Base-by-base conservation (phyloP, 768 basidiomycete species). In the Termitomyces sp. region DNA sequence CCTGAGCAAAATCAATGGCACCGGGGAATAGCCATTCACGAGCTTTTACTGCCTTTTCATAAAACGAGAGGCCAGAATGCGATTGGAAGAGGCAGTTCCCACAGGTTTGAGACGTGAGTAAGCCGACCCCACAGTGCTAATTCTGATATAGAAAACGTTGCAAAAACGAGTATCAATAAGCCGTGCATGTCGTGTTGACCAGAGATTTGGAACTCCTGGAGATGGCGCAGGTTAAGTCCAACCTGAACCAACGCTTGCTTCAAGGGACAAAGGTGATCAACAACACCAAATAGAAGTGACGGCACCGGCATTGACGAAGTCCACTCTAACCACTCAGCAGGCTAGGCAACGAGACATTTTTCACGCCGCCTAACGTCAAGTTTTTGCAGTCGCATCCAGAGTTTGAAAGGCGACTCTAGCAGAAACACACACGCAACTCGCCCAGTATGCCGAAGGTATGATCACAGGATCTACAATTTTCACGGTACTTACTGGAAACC, bases 361-460 rank as follows among this genome's bases (percentile, higher is more conserved):
- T 14, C 27, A 32, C 47, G 39, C 59, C 45, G 34, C 57, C 35
- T 16, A 48, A 30, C 35, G 35, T 21, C 27, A 48, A 45, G 47
- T 58, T 56, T 57, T 52, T 54, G 30, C 37, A 49, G 59, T 61
- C 59, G 52, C 50, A 16, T 34, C 49, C 48, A 54, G 40, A 23
- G 5, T 32, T 25, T 46, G 49, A 55, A 46, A 51, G 43, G 58
- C 59, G 56, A 59, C 56, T 52, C 25, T 52, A 62, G 46, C 44
- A 53, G 58, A 43, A 50, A 55, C 42, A 53, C 28, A 44, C 21
- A 49, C 25, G 55, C 28, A 32, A 54, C 56, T 58, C 61, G 55
- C 45, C 40, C 62, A 73, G 49, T 55, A 82, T 82, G 80, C 80
- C 80, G 49, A 82, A 82, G 76, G 80, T 79, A 55, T 28, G 71